These are phyloP conservation scores for Nicotiana obtusifolia DNA, from an alignment of 257 asterid genomes.

Conservation along the genomic window DNA sequence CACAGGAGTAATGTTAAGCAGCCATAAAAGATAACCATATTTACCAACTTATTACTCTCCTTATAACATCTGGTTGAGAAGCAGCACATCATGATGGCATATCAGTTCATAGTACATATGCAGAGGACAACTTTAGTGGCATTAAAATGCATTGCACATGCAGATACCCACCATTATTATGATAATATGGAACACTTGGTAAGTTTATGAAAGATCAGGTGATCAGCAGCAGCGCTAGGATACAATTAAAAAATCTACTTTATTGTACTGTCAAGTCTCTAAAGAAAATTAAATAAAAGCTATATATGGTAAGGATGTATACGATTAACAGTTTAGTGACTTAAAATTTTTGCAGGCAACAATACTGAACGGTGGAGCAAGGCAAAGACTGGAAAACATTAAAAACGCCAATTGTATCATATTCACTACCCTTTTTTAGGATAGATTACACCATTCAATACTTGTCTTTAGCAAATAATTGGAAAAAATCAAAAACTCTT, in stretches of 20 bases:
- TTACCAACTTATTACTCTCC: neutral
- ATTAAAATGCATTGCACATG: neutral
- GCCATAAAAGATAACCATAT: neutral
- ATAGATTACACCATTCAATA: neutral
- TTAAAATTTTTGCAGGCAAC: neutral
- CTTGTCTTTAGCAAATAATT: neutral
- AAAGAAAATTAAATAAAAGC: neutral
- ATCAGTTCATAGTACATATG: neutral
- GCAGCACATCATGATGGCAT: neutral
- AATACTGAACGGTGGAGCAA: neutral
- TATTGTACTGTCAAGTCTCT: neutral
- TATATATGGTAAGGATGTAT: neutral
- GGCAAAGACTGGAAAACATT: neutral
- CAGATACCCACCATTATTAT: neutral
- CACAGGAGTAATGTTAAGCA: neutral
- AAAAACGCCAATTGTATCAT: too few species aligned
- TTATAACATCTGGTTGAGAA: neutral
- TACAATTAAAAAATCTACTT: neutral
- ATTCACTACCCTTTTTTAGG: neutral
- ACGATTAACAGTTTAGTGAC: neutral
- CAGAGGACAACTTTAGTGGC: constrained; percentile 2
- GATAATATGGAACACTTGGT: neutral
- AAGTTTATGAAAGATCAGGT: neutral
- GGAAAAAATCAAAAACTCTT: neutral
- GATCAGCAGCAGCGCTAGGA: neutral